Percentiles rank a stretch among this genome's conserved stretches.
Conservation (phyloP, 768 basidiomycete genomes). For the Suillus americanus region DNA sequence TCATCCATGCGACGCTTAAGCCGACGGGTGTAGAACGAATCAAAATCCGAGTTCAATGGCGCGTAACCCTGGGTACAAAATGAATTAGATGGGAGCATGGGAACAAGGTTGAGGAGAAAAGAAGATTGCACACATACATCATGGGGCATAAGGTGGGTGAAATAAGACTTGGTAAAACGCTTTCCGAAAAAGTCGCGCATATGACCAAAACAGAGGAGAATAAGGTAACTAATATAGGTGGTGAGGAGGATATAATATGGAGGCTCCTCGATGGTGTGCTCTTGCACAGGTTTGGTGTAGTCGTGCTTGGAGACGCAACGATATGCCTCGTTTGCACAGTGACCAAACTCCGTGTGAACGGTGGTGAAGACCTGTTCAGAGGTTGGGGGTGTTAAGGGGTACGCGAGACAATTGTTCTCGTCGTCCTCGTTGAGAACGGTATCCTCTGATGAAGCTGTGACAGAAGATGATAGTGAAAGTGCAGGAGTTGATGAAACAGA, state of each 20-base stretch:
- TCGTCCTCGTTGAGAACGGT: slow-evolving; percentile 59
- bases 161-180: slow-evolving; percentile 63
- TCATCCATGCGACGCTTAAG: slow-evolving; percentile 94
- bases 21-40: slow-evolving; percentile 98
- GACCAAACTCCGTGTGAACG: slow-evolving; percentile 90
- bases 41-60: slow-evolving; percentile 95
- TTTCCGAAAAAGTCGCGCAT: slow-evolving; percentile 95
- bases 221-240: slow-evolving; percentile 91
- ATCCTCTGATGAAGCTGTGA: slow-evolving; percentile 70
- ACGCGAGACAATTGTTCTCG: slow-evolving; percentile 55
- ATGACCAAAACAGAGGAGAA: slow-evolving; percentile 90
- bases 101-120: neutral
- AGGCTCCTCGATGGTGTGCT: slow-evolving; percentile 76
- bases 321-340: slow-evolving; percentile 76
- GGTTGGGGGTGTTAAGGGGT: slow-evolving; percentile 67
- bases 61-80: slow-evolving; percentile 76
- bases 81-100: slow-evolving; percentile 3
- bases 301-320: slow-evolving; percentile 68
- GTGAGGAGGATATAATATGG: slow-evolving; percentile 90
- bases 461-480: slow-evolving; percentile 71
- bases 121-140: slow-evolving; percentile 58
- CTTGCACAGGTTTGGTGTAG: slow-evolving; percentile 41
- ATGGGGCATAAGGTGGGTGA: slow-evolving; percentile 79
- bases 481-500: slow-evolving; percentile 68
- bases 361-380: slow-evolving; percentile 79